Percentiles rank a stretch among this genome's conserved stretches.
Evolutionary conservation across 78 protist species (phyloP).

Genomic region (Monosiga brevicollis): DNA sequence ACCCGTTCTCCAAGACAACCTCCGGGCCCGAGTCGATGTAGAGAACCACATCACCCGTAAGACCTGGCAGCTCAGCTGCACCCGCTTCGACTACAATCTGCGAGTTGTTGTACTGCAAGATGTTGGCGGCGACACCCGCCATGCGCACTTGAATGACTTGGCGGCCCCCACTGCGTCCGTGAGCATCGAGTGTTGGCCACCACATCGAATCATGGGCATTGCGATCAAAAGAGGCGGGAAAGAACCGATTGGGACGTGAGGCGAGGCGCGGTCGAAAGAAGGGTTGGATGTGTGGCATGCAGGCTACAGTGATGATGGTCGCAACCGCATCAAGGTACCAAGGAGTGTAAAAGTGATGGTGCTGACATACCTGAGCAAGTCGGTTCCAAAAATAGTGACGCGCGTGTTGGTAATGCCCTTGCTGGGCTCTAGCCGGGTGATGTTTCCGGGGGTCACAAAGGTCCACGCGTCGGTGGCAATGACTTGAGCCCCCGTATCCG

Average conservation of each 20-base stretch:
- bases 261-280: no score
- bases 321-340: no score
- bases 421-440: neutral
- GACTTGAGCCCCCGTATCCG: neutral
- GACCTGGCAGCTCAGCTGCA: neutral
- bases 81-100: neutral
- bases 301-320: no score
- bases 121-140: neutral
- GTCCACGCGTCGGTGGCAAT: neutral
- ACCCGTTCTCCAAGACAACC: neutral
- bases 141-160: neutral
- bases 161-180: neutral
- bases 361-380: no score
- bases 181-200: no score
- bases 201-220: no score
- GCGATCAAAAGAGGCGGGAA: no score
- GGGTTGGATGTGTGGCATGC: no score
- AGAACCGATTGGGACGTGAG: no score
- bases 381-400: neutral
- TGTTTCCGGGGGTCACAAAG: neutral
- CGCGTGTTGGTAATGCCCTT: neutral
- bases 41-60: neutral
- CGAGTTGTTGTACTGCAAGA: neutral
- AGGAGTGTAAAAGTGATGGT: no score
- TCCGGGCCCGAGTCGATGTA: neutral